These are phyloP conservation scores for Lachancea waltii DNA, from an alignment of 805 yeast species.

Conservation along the genomic window DNA sequence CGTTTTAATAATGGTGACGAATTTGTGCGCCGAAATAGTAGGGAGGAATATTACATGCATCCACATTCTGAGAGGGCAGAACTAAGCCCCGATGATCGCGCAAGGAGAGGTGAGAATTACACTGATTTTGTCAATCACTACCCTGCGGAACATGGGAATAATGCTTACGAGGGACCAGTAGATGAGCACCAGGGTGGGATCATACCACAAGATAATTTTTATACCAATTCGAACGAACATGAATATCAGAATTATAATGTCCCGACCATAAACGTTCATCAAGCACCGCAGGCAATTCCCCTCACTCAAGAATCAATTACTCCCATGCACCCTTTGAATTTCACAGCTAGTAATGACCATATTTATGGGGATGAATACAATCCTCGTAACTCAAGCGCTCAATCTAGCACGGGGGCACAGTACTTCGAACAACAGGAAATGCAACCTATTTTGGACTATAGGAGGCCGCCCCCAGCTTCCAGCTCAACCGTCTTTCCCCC, in stretches of 20 bases:
- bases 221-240: no score
- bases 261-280: conserved; percentile 26
- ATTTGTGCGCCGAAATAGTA: neutral
- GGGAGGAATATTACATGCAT: conserved; percentile 1
- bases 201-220: no score
- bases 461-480: conserved; percentile 6
- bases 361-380: conserved; percentile 16
- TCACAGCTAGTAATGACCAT: conserved; percentile 20
- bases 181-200: no score
- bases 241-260: conserved; percentile 10
- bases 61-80: neutral
- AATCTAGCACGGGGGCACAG: conserved; percentile 8
- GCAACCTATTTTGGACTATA: conserved; percentile 21
- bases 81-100: neutral
- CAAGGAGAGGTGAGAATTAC: conserved; percentile 12
- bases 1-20: neutral
- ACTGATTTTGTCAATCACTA: conserved; percentile 18
- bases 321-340: conserved; percentile 11
- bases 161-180: neutral
- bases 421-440: conserved; percentile 12
- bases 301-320: conserved; percentile 6
- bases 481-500: neutral
- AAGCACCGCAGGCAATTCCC: conserved; percentile 17
- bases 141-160: conserved; percentile 5
- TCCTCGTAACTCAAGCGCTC: conserved; percentile 6